Evolutionary conservation across 169 alveolate species (phyloP).

Genomic region (Miamiensis avidus): DNA sequence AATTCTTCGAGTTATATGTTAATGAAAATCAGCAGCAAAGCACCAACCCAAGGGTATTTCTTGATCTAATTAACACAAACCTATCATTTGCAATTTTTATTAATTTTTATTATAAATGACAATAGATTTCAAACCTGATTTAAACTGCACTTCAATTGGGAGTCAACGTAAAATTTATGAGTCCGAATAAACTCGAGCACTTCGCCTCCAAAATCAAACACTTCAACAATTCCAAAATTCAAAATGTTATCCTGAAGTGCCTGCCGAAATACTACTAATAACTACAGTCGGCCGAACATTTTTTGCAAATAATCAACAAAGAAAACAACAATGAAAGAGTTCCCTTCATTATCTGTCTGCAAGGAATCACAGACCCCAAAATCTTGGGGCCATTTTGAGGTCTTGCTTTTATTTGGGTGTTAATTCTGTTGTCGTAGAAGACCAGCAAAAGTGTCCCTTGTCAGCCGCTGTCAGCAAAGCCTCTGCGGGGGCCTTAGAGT

Average conservation of each 20-base stretch:
- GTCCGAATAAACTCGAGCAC: background rate
- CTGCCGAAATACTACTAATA: background rate
- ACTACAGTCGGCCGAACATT: background rate
- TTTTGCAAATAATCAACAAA: too few species aligned
- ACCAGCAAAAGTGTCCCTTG: constrained; percentile 44
- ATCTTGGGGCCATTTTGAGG: constrained; percentile 61
- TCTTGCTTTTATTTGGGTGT: constrained; percentile 58
- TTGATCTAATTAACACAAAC: background rate
- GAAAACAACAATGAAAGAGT: background rate
- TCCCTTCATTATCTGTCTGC: constrained; percentile 29
- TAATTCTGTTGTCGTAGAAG: constrained; percentile 48
- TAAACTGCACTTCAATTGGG: background rate
- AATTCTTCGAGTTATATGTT: background rate
- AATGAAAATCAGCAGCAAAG: background rate
- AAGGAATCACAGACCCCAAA: constrained; percentile 58
- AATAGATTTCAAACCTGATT: background rate
- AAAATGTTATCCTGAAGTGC: background rate
- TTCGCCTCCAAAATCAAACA: background rate
- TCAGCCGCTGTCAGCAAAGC: constrained; percentile 63
- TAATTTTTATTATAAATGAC: too few species aligned
- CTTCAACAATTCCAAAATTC: background rate
- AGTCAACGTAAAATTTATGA: too few species aligned
- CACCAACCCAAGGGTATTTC: background rate
- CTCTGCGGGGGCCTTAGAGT: constrained; percentile 61
- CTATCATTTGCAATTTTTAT: too few species aligned